Evolutionary conservation across 352 stramenopile species (phyloP), one percentile per base, ranked within the genome.

Genomic region (Hyaloperonospora arabidopsidis): DNA sequence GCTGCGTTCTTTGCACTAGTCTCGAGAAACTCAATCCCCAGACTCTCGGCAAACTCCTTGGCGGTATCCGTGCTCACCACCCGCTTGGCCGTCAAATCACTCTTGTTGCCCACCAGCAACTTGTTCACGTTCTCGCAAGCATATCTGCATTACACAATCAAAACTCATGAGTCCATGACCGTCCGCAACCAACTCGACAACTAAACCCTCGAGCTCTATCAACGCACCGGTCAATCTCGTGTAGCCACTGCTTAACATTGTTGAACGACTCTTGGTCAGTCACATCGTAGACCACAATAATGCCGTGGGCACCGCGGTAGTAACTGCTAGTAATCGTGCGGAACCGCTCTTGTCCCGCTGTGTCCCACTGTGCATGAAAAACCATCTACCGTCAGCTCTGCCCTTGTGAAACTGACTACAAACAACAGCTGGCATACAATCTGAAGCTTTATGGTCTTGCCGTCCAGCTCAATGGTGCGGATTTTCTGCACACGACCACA

Each of bases 361-460:
- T 99, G 77, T 99, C 97, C 97, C 97, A 99, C 79, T 90, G 54
- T 45, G 32, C 46, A 35, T 4, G 15, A 63, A 28, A 61, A 18
- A 52, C 8, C 29, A 25, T 67, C 59, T 21, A 3, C 12, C 67
- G 63, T 40, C 22, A 22, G 28, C 35, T 48, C 11, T 15, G 28
- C 21, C 12, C 22, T 29, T 5, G 7, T 5, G 1, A 39, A 21
- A 28, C 23, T 21, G 22, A 1, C 22, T 41, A 40, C 18, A 28
- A 1, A 14, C 36, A 39, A 23, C 19, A 41, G 21, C 11, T 15
- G 11, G 61, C 78, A 50, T 86, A 96, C 86, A 84, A 99, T 99
- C 84, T 99, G 96, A 39, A 99, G 86, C 83, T 99, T 99, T 79
- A 99, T 98, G 49, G 93, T 98, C 82, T 99, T 99, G 60, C 90